Base-by-base conservation (phyloP, 495 filamentous ascomycete genomes). In the Xylaria sp. region DNA sequence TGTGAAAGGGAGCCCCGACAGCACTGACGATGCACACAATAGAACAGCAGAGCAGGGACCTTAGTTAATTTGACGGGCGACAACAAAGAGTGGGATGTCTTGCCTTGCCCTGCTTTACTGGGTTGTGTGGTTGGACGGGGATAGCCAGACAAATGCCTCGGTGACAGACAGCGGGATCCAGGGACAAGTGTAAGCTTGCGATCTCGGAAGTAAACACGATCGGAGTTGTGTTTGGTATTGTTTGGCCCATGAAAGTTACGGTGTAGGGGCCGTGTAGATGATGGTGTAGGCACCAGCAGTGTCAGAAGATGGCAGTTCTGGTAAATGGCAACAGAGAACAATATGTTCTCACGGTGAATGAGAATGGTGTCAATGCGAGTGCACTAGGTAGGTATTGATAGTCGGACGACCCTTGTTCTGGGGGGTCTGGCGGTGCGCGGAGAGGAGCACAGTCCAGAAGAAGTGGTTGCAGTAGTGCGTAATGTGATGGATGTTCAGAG, bases 391-490 rank as follows among this genome's bases (percentile, higher is more conserved):
- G n/a, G n/a, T n/a, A 31, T 44, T 53, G 50, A 53, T 26, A 46
- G 55, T 43, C 14, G 52, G 33, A n/a, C 41, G 53, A 61, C 46
- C 37, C 52, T 68, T 57, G 6, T 44, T 68, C 65, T 67, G 65
- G 44, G 21, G 31, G 29, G 43, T 43, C 26, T 21, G 46, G 66
- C 24, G 67, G 46, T 62, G 67, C 19, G 46, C 17, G 44, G 37
- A 37, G 31, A 3, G 44, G 44, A 62, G 26, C 31, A 35, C 53
- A 52, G 14, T 48, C 29, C 67, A 35, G 37, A 43, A 63, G 67
- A 62, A 62, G 58, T 70, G 68, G 35, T 70, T 63, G 68, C 68
- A 69, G 55, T 61, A 69, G 67, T 61, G 67, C 21, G 50, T 24
- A 29, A 33, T 35, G 6, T 67, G 66, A 58, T 61, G 12, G 62